These are phyloP conservation scores for Arthroderma uncinatum DNA, from an alignment of 2,329 filamentous ascomycete species.

Conservation along the genomic window DNA sequence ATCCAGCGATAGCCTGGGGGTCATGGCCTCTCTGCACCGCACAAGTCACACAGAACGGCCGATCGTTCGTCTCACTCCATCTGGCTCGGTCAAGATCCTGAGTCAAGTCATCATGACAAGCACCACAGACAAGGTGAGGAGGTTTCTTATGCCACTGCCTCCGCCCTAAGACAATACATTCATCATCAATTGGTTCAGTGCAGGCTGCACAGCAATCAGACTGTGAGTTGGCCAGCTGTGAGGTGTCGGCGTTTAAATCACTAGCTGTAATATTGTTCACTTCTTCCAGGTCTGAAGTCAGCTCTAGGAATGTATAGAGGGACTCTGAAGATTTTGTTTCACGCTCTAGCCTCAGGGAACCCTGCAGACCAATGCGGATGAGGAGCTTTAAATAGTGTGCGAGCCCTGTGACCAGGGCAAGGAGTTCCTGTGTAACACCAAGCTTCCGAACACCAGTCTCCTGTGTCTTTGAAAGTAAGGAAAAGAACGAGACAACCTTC, in stretches of 20 bases:
- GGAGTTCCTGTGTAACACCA: constrained; percentile 91
- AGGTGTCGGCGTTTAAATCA: constrained; percentile 55
- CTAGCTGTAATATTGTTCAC: constrained; percentile 58
- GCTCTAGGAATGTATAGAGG: constrained; percentile 69
- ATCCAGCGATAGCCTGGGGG: constrained; percentile 48
- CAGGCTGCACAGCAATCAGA: constrained; percentile 79
- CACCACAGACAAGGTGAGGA: constrained; percentile 56
- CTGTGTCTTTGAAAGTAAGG: constrained; percentile 84
- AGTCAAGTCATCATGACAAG: constrained; percentile 64
- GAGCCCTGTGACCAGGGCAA: constrained; percentile 91
- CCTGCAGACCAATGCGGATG: constrained; percentile 92
- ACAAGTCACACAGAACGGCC: constrained; percentile 61
- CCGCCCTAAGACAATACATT: constrained; percentile 66
- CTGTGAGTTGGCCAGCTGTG: constrained; percentile 58
- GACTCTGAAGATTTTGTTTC: constrained; percentile 65
- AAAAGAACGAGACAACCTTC: constrained; percentile 97
- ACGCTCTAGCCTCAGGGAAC: constrained; percentile 78
- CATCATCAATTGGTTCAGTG: constrained; percentile 82
- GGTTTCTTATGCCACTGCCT: constrained; percentile 67
- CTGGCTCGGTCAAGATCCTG: constrained; percentile 57
- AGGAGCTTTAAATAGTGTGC: constrained; percentile 96
- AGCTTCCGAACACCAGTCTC: constrained; percentile 81
- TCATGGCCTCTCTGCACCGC: constrained; percentile 39
- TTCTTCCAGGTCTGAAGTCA: constrained; percentile 71
- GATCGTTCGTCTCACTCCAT: constrained; percentile 56